phyloP scores from a whole-genome alignment of 2,329 filamentous ascomycete species.

The Paecilomyces dactylethromorphus region DNA sequence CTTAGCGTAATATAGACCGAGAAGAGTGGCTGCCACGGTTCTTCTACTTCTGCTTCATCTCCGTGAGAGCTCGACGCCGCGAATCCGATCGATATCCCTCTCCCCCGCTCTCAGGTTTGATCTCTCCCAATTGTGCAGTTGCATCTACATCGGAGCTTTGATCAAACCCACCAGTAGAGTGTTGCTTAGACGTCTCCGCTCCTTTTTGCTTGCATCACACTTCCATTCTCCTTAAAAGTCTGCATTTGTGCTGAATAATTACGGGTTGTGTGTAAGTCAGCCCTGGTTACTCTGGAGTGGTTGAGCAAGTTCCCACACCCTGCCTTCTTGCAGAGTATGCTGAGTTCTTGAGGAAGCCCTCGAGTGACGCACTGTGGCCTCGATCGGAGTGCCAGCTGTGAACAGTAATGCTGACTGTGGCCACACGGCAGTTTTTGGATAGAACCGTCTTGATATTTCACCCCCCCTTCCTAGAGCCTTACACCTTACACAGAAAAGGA shows the following conservation, averaged over 20 bases:
- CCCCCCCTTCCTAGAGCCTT: neutral
- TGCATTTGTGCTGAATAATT: slow-evolving; percentile 13
- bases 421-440: neutral
- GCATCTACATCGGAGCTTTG: neutral
- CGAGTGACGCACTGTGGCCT: neutral
- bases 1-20: slow-evolving; percentile 9
- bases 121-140: neutral
- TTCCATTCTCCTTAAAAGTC: slow-evolving; percentile 13
- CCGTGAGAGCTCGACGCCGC: neutral
- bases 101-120: neutral
- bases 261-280: slow-evolving; percentile 9
- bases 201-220: slow-evolving; percentile 4
- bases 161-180: neutral
- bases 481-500: slow-evolving; percentile 8
- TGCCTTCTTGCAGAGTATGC: neutral
- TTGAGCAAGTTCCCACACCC: neutral
- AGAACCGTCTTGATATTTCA: neutral
- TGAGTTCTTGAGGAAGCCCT: neutral
- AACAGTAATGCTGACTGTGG: neutral
- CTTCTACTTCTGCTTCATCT: slow-evolving; percentile 8
- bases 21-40: slow-evolving; percentile 5
- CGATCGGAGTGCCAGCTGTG: neutral
- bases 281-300: neutral
- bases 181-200: neutral
- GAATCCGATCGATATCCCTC: slow-evolving; percentile 3